Base-by-base conservation (phyloP, 2,329 filamentous ascomycete genomes). In the Claviceps humidiphila region DNA sequence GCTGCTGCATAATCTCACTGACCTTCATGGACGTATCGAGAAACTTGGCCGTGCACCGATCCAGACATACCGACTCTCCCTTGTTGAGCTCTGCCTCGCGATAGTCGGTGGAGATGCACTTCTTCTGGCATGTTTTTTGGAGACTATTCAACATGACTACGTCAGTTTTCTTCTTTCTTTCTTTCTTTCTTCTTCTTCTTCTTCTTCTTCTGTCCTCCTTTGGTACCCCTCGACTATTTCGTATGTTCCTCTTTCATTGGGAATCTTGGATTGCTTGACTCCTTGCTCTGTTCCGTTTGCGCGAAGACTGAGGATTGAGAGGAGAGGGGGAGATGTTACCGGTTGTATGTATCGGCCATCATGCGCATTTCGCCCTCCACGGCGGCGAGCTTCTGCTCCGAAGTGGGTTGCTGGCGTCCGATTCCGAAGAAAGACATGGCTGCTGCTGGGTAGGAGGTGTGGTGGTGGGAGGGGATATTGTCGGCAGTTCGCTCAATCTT, bases 11-110 rank as follows among this genome's bases (percentile, higher is more conserved):
- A 74, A 94, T 88, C 74, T 97, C 90, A 64, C 87, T 91, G 55
- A 97, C 88, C 77, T 96, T 97, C 76, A 95, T 83, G 70, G 95
- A 95, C 64, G 95, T 90, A 63, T 97, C 91, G 74, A 98, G 96
- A 77, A 97, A 98, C 76, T 98, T 98, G 66, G 87, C 80, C 54
- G 94, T 87, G 74, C 94, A 98, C 65, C 93, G 88, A 74, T 98
- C 93, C 61, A 98, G 83, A 75, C 94, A 98, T 62, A 98, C 93
- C 61, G 86, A 89, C 74, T 98, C 93, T 77, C 90, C 94, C 76
- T 98, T 98, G 81, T 96, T 95, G 64, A 98, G 83, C 63, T 98
- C 91, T 69, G 81, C 82, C 75, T 98, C 93, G 68, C 89, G 89
- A 81, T 97, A 98, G 63, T 91, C 83, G 64, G 75, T 77, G 57